Percentiles rank a stretch among this genome's conserved stretches.
Conservation (phyloP, 768 basidiomycete species). For the Termitomyces sp. region DNA sequence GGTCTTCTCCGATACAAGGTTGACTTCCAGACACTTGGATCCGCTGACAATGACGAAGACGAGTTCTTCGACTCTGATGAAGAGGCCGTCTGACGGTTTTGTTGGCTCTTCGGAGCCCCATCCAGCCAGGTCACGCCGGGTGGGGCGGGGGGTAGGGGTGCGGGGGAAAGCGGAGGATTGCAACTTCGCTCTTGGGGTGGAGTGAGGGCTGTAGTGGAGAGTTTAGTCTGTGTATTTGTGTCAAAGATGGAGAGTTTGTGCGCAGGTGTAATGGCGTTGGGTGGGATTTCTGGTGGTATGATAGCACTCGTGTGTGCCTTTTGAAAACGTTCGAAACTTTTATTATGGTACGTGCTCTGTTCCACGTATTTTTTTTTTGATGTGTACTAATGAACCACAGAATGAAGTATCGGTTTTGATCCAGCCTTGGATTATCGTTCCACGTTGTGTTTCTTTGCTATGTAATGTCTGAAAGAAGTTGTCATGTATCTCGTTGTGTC, state of each 20-base stretch:
- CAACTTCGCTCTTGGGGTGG: not conserved
- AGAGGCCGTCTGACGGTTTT: constrained; percentile 78
- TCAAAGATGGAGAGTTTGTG: constrained; percentile 2
- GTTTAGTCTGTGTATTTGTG: not conserved
- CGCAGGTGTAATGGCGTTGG: constrained; percentile 1
- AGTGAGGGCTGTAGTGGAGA: not conserved
- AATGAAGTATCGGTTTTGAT: constrained; percentile 1
- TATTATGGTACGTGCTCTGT: constrained; percentile 4
- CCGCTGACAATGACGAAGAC: constrained; percentile 80
- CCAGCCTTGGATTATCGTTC: constrained; percentile 5
- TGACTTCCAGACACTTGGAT: constrained; percentile 81
- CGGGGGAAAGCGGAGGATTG: constrained; percentile 8
- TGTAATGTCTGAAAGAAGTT: constrained; percentile 6
- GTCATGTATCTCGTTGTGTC: not conserved
- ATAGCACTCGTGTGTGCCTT: constrained; percentile 6
- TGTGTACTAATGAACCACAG: not conserved
- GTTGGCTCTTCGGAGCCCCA: constrained; percentile 85
- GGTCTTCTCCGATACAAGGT: constrained; percentile 97
- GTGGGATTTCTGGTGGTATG: constrained; percentile 9
- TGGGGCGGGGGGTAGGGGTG: constrained; percentile 49
- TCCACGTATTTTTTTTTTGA: not conserved
- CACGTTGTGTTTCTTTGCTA: constrained; percentile 6
- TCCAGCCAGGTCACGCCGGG: constrained; percentile 62
- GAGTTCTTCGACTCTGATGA: constrained; percentile 81
- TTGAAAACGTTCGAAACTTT: constrained; percentile 4